A percentile compares a stretch with the other conserved stretches of the same genome.
phyloP scores from a whole-genome alignment of 768 basidiomycete genomes.

The Mycena latifolia region DNA sequence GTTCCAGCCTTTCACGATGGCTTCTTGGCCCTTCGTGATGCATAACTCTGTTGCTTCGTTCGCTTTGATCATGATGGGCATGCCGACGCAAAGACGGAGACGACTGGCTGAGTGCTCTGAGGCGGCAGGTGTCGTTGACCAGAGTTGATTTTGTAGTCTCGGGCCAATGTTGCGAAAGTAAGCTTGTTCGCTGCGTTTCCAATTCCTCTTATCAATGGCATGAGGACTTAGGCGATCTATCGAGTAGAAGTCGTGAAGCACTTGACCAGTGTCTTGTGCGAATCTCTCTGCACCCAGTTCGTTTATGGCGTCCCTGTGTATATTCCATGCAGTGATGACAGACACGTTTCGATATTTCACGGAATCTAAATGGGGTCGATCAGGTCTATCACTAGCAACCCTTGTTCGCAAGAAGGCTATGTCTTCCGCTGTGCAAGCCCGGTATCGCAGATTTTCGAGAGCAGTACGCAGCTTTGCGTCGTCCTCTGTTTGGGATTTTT shows the following conservation, averaged over 20 bases:
- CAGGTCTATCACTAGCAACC: neutral
- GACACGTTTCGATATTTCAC: neutral
- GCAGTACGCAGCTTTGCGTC: constrained; percentile 34
- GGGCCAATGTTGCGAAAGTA: no score
- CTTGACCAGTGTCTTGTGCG: neutral
- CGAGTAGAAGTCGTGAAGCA: neutral
- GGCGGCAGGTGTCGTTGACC: no score
- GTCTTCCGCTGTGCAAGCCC: constrained; percentile 51
- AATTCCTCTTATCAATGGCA: neutral
- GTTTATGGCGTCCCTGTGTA: neutral
- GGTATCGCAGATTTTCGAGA: constrained; percentile 54
- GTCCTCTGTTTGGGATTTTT: constrained; percentile 28
- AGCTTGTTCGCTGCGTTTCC: neutral
- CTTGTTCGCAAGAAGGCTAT: constrained; percentile 28
- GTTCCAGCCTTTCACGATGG: constrained; percentile 17
- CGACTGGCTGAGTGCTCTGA: constrained; percentile 40
- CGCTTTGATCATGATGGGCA: constrained; percentile 46
- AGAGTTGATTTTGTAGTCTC: no score
- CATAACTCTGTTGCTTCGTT: constrained; percentile 15
- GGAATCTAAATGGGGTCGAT: neutral
- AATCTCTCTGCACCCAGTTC: neutral
- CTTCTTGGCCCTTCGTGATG: constrained; percentile 42
- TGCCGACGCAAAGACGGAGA: constrained; percentile 45
- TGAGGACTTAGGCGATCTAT: neutral
- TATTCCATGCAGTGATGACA: neutral